phyloP scores from a whole-genome alignment of 257 asterid species.

The Capsicum chinense region DNA sequence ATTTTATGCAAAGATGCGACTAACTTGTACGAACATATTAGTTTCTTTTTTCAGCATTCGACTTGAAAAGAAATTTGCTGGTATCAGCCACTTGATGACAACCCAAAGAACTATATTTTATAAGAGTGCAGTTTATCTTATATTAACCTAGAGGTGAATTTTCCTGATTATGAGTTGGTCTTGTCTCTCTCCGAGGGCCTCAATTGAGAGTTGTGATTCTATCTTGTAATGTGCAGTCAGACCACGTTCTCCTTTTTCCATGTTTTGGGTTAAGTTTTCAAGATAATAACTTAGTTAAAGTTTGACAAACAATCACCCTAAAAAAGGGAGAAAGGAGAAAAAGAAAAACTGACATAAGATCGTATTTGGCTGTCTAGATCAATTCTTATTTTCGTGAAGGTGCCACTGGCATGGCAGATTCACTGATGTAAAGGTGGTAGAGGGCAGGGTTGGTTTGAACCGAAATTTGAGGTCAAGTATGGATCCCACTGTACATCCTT shows the following conservation, averaged over 20 bases:
- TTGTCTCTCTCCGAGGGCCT: background rate
- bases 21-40: background rate
- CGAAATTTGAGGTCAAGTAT: too few relatives aligned
- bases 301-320: background rate
- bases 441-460: too few relatives aligned
- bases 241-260: background rate
- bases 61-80: background rate
- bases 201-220: background rate
- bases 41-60: background rate
- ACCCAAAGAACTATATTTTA: background rate
- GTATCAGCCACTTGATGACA: constrained; percentile 13
- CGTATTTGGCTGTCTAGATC: background rate
- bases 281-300: background rate
- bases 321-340: background rate
- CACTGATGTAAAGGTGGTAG: background rate
- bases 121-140: background rate
- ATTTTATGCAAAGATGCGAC: background rate
- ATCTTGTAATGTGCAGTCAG: background rate
- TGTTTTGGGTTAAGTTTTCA: background rate
- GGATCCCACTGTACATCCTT: too few relatives aligned
- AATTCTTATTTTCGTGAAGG: background rate
- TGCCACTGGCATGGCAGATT: background rate
- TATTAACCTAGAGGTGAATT: background rate
- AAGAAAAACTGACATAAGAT: background rate
- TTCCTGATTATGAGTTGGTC: background rate